These are phyloP conservation scores for Cymbopogon citratus DNA, from an alignment of 176 grass and related monocot species.

Conservation along the genomic window DNA sequence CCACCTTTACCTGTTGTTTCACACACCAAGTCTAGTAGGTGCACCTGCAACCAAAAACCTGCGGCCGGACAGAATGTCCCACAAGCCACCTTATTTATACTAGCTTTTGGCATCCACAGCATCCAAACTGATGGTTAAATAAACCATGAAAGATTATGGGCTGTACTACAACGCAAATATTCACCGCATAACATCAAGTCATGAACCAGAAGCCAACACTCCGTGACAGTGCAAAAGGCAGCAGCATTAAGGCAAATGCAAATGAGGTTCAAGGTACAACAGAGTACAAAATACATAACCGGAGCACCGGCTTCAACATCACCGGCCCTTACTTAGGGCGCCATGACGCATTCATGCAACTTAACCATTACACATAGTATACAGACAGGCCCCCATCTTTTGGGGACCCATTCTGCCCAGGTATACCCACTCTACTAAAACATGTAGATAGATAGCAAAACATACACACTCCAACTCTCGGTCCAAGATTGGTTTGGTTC, in stretches of 20 bases:
- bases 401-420: slow-evolving; percentile 8
- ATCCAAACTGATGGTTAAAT: background rate
- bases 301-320: background rate
- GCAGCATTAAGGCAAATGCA: slow-evolving; percentile 35
- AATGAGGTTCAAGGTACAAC: slow-evolving; percentile 29
- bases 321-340: slow-evolving; percentile 39
- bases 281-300: slow-evolving; percentile 8
- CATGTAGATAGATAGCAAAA: slow-evolving; percentile 33
- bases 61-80: background rate
- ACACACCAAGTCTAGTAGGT: background rate
- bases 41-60: slow-evolving; percentile 13
- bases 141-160: background rate
- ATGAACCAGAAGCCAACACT: background rate
- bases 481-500: slow-evolving; percentile 9
- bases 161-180: background rate
- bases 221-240: slow-evolving; percentile 4
- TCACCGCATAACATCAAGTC: background rate
- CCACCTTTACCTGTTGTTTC: background rate
- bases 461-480: slow-evolving; percentile 17
- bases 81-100: background rate
- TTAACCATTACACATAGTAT: slow-evolving; percentile 26
- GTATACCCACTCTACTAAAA: slow-evolving; percentile 39
- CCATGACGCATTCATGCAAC: slow-evolving; percentile 2
- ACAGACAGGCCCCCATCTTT: slow-evolving; percentile 22
- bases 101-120: background rate